Evolutionary conservation across 139 green algal genomes (phyloP).

Genomic region (Haematococcus sp.): DNA sequence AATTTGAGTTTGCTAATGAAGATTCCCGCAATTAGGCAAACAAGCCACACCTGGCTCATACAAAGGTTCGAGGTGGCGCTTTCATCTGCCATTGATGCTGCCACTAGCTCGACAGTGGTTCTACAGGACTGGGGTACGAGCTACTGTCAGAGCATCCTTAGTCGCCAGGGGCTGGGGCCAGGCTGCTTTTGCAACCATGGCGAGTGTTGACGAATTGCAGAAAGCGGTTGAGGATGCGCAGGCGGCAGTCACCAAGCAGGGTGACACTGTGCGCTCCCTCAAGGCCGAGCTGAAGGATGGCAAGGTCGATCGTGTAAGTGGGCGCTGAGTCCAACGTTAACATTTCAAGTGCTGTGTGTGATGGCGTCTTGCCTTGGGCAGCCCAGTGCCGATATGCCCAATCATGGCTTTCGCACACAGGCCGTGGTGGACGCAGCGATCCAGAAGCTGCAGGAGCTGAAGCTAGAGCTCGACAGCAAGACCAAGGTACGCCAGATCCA

Average conservation of each 20-base stretch:
- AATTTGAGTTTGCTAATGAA: no score
- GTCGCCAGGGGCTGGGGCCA: no score
- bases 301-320: constrained; percentile 47
- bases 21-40: no score
- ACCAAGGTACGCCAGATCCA: constrained; percentile 50
- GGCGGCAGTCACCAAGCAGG: constrained; percentile 74
- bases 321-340: neutral
- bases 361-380: neutral
- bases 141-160: no score
- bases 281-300: constrained; percentile 85
- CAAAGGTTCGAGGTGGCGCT: no score
- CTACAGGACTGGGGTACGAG: no score
- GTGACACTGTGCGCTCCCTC: constrained; percentile 84
- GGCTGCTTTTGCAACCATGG: neutral
- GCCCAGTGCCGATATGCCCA: no score
- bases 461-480: constrained; percentile 69
- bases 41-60: no score
- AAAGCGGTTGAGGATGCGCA: constrained; percentile 53
- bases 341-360: neutral
- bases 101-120: no score
- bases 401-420: constrained; percentile 31
- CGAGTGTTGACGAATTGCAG: constrained; percentile 11
- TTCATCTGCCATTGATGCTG: no score
- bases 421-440: constrained; percentile 82
- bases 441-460: constrained; percentile 82